Percentiles rank a stretch among this genome's conserved stretches.
phyloP scores from a whole-genome alignment of 305 asterid species.

The Salvia sclarea region DNA sequence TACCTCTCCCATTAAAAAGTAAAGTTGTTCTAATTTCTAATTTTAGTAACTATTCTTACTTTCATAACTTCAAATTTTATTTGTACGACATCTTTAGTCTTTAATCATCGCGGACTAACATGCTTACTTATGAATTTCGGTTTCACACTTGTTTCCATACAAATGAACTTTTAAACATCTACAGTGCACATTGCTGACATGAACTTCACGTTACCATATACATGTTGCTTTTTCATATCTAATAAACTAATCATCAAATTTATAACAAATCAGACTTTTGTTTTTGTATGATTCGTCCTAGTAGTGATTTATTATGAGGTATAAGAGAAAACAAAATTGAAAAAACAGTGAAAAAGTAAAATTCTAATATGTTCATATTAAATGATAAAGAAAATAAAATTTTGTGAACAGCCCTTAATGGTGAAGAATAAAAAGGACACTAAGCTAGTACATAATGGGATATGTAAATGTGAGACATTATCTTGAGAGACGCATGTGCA shows the following conservation, averaged over 20 bases:
- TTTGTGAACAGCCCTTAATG: background rate
- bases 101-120: background rate
- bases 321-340: too few species aligned
- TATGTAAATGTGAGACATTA: slow-evolving; percentile 34
- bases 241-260: too few species aligned
- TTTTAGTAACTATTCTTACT: background rate
- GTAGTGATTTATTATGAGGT: too few species aligned
- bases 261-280: too few species aligned
- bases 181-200: too few species aligned
- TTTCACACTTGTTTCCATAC: background rate
- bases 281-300: too few species aligned
- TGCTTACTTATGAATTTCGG: background rate
- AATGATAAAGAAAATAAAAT: background rate
- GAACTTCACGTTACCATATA: too few species aligned
- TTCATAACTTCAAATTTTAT: background rate
- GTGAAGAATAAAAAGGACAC: slow-evolving; percentile 18
- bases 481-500: slow-evolving; percentile 20
- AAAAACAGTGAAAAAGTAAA: too few species aligned
- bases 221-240: too few species aligned
- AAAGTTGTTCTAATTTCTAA: background rate
- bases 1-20: background rate
- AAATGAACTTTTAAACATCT: too few species aligned
- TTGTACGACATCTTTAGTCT: background rate
- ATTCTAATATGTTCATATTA: too few species aligned
- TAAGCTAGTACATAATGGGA: slow-evolving; percentile 22